Evolutionary conservation across 2,329 filamentous ascomycete genomes (phyloP), one percentile per base, ranked within the genome.

Genomic region (Sclerotinia nivalis): DNA sequence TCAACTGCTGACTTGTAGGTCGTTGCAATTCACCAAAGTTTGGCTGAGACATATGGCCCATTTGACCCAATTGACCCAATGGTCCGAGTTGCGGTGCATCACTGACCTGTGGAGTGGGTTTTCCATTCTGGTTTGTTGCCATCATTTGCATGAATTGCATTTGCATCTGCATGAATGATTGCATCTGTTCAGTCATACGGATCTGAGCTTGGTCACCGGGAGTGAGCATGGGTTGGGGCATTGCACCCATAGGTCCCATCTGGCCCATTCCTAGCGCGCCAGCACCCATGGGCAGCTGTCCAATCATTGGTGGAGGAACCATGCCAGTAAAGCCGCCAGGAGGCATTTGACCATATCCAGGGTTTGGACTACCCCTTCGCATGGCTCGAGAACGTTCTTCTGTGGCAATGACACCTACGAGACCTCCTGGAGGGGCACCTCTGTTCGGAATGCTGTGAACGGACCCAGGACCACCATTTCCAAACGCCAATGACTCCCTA

Each of bases 71-170:
- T 69, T 69, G 67, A 55, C 67, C 58, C 12, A 69, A 34, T 54
- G 67, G 67, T 15, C 49, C 67, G n/a, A 69, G 18, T 54, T 71
- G 72, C 43, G 71, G 74, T 22, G 69, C 72, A 47, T 73, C 74
- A 40, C 47, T 40, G 43, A n/a, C 49, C 1, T 45, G 58, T 55
- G 47, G 58, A 47, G 47, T 22, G 45, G 34, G 37, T 66, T 52
- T 61, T 7, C 60, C 67, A 20, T 69, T 70, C 69, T 73, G 73
- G 15, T 74, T 71, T 28, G 65, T 64, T 80, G 81, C 84, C 86
- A 93, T 91, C 88, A 93, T 91, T 76, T 94, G 91, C 91, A 96
- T 95, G 81, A 93, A 93, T 78, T 96, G 92, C 91, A 96, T 94
- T 79, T 97, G 93, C 90, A 96, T 93, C 78, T 93, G 91, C 91